Conservation (phyloP, 75 land plant species). For the Selaginella moellendorffii region DNA sequence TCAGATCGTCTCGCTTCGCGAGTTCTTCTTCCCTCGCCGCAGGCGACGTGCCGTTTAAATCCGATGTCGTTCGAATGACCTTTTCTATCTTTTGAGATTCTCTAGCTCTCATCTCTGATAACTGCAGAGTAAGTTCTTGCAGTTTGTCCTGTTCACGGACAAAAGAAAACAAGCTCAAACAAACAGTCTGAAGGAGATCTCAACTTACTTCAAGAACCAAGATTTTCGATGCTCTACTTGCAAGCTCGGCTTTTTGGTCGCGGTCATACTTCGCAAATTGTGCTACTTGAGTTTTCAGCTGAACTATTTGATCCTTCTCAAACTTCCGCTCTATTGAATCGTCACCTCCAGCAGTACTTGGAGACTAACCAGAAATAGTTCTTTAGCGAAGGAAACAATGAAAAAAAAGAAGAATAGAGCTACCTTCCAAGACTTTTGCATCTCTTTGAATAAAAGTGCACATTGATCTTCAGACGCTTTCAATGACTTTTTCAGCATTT, state of each 20-base stretch:
- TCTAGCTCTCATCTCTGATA: neutral
- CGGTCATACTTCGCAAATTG: neutral
- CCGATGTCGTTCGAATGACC: neutral
- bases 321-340: neutral
- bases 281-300: conserved; percentile 6
- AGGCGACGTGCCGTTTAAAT: neutral
- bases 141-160: neutral
- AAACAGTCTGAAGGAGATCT: neutral
- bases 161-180: neutral
- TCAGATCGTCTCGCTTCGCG: conserved; percentile 1
- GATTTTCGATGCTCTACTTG: neutral
- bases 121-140: neutral
- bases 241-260: conserved; percentile 5
- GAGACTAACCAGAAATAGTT: neutral
- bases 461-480: conserved; percentile 5
- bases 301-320: conserved; percentile 7
- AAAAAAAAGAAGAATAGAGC: neutral
- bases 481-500: neutral
- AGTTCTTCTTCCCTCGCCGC: conserved; percentile 9
- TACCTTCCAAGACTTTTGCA: neutral
- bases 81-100: neutral
- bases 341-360: neutral
- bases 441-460: neutral
- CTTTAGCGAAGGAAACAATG: neutral
- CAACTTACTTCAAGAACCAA: neutral